These are phyloP conservation scores for Mortierella sp. DNA, from an alignment of 371 early-diverging fungal species.

Conservation along the genomic window DNA sequence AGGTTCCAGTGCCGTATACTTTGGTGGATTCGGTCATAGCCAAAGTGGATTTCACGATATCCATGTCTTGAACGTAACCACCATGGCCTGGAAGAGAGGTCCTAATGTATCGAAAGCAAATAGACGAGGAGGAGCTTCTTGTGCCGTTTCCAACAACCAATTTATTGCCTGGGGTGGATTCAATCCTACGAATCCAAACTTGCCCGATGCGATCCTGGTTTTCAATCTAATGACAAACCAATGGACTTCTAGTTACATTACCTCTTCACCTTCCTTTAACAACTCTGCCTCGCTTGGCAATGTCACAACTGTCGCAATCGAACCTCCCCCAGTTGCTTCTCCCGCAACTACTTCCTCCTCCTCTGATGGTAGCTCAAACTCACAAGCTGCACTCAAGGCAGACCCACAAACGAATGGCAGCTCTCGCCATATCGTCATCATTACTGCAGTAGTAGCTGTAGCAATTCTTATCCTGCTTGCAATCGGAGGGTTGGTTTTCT, in stretches of 20 bases:
- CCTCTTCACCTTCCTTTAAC: neutral
- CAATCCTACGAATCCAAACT: neutral
- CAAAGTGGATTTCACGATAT: neutral
- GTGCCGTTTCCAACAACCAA: slow-evolving; percentile 1
- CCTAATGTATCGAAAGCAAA: neutral
- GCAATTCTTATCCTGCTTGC: neutral
- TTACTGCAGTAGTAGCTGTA: neutral
- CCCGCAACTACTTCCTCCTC: neutral
- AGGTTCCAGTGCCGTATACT: neutral
- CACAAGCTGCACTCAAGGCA: too few relatives aligned
- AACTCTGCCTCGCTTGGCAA: neutral
- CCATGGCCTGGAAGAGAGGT: slow-evolving; percentile 5
- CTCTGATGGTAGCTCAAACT: too few relatives aligned
- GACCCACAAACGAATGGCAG: too few relatives aligned
- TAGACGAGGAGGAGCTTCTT: neutral
- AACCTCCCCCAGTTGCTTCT: too few relatives aligned
- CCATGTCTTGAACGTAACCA: neutral
- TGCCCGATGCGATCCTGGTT: neutral
- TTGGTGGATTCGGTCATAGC: neutral
- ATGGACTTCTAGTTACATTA: neutral
- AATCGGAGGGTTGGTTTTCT: neutral
- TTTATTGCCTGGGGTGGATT: slow-evolving; percentile 4
- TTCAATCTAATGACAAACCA: neutral
- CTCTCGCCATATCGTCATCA: neutral
- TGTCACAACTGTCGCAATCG: neutral